Evolutionary conservation across 352 stramenopile genomes (phyloP).

Genomic region (Phytophthora sojae): DNA sequence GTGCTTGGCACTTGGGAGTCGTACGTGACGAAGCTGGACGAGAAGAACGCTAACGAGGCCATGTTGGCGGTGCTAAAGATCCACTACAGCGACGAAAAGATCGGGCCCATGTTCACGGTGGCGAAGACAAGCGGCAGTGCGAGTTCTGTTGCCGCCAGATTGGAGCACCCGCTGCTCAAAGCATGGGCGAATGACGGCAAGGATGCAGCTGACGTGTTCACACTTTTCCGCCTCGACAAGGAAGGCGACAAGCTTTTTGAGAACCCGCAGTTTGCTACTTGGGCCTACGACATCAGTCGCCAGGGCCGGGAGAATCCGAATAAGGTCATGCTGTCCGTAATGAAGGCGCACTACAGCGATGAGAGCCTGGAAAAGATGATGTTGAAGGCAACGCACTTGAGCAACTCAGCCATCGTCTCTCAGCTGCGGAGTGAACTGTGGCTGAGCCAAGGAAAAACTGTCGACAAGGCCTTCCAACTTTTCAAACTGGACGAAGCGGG

Average conservation of each 20-base stretch:
- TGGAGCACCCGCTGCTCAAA: neutral
- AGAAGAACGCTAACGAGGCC: neutral
- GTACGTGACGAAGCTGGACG: neutral
- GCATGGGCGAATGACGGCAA: neutral
- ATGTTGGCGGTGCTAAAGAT: neutral
- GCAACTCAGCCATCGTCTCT: neutral
- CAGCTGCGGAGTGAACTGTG: neutral
- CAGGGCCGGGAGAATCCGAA: neutral
- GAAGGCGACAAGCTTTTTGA: neutral
- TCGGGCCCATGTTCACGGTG: neutral
- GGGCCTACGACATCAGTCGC: too few relatives aligned
- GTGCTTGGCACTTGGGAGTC: neutral
- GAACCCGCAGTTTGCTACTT: too few relatives aligned
- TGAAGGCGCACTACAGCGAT: neutral
- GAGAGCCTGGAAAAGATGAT: neutral
- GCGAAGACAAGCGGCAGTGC: neutral
- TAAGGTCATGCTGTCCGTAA: neutral
- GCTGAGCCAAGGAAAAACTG: neutral
- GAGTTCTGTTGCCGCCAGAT: neutral
- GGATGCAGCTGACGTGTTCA: neutral
- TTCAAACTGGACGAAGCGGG: conserved; percentile 4
- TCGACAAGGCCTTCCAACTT: conserved; percentile 3
- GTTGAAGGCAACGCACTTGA: too few relatives aligned
- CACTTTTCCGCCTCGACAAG: neutral
- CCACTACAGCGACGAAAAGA: neutral